Base-by-base conservation (phyloP, 1,139 yeast genomes). In the Sugiyamaella paludigena region DNA sequence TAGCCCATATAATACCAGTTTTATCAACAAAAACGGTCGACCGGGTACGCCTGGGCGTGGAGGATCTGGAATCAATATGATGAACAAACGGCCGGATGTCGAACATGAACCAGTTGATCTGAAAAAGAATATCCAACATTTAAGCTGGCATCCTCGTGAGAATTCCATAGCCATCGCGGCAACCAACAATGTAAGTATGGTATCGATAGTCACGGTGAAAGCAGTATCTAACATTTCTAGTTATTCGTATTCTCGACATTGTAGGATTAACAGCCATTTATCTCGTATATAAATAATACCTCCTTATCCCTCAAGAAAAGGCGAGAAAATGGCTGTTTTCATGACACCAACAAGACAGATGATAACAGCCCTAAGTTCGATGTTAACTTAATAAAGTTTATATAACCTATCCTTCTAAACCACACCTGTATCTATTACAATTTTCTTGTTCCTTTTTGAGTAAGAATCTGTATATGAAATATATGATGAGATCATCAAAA, bases 91-190 rank as follows among this genome's bases (percentile, higher is more conserved):
- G 8, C 58, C 60, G 56, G 67, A 77, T 52, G 71, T 79, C 61
- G 95, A 86, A 63, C 82, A 84, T 67, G 95, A 87, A 67, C 84
- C 83, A 58, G 86, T 91, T 62, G 98, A 94, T 70, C 92, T 89
- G 73, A 89, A 91, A 70, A 91, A 91, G 78, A 86, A 89, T 70
- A 91, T 94, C 57, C 78, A 92, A 70, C 98, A 92, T 72, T 77
- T 89, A 69, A 89, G 98, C 65, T 94, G 99, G 98, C 98, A 94
- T 74, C 98, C 98, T 57, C 78, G 77, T 63, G 98, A 94, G 72
- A 88, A 92, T 72, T 84, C 95, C 45, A 96, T 94, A 58, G 98
- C 98, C 39, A 87, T 94, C 64, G 98, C 98, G 45, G 98, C 98
- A 30, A 94, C 99, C 27, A 94, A 94, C 73, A 94, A 94, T 72